A percentile compares a stretch with the other conserved stretches of the same genome.
These are phyloP conservation scores for Dioszegia crocea DNA, from an alignment of 768 basidiomycete species.

Conservation along the genomic window DNA sequence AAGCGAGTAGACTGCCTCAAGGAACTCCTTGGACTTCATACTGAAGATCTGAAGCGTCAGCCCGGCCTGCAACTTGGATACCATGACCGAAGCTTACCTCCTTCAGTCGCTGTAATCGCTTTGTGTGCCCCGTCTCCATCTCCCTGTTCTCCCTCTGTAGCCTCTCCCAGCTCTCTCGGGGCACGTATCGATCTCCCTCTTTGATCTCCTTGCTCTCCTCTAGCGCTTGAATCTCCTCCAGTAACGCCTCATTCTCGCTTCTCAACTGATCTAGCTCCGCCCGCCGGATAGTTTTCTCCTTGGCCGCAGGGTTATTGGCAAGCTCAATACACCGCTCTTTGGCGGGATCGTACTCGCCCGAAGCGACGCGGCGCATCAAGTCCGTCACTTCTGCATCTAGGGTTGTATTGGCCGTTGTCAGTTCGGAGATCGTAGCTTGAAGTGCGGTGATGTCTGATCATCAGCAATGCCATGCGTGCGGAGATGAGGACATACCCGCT, in stretches of 20 bases:
- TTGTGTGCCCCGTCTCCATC: conserved; percentile 69
- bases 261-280: conserved; percentile 70
- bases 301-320: conserved; percentile 73
- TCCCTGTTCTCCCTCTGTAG: conserved; percentile 66
- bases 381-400: conserved; percentile 44
- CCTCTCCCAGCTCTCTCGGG: conserved; percentile 73
- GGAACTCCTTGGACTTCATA: conserved; percentile 82
- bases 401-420: conserved; percentile 38
- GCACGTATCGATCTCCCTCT: conserved; percentile 56
- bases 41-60: conserved; percentile 62
- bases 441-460: conserved; percentile 27
- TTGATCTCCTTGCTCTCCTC: conserved; percentile 51
- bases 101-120: conserved; percentile 70
- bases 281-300: conserved; percentile 72
- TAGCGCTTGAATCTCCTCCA: conserved; percentile 63
- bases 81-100: conserved; percentile 57
- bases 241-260: conserved; percentile 76
- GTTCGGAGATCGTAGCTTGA: conserved; percentile 32
- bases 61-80: neutral
- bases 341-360: conserved; percentile 46
- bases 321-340: conserved; percentile 52
- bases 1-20: conserved; percentile 81
- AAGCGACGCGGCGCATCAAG: conserved; percentile 43
- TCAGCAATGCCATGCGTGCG: neutral
- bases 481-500: conserved; percentile 19